phyloP scores from a whole-genome alignment of 139 green algal genomes.

The Closterium sp. region DNA sequence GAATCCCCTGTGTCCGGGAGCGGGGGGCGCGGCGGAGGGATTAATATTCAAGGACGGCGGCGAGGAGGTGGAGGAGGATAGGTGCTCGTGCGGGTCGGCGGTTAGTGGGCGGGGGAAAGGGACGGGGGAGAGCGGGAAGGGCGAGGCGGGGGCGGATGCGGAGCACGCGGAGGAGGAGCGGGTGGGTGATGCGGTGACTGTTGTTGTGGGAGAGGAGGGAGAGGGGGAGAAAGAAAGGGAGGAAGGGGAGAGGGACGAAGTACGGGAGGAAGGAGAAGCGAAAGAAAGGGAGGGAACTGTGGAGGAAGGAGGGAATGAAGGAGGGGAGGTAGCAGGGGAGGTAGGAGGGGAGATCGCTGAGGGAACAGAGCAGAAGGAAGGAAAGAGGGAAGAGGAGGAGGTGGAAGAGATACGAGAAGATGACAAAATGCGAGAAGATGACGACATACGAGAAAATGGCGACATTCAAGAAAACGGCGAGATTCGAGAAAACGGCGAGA shows the following conservation, averaged over 20 bases:
- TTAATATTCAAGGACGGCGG: background rate
- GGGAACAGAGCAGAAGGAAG: background rate
- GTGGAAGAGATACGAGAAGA: too few relatives aligned
- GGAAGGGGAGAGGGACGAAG: background rate
- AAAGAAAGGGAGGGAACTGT: too few relatives aligned
- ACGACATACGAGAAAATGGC: too few relatives aligned
- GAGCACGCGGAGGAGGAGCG: background rate
- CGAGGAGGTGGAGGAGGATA: background rate
- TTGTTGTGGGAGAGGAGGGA: background rate
- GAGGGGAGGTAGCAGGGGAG: background rate
- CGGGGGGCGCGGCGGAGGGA: background rate
- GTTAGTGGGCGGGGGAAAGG: background rate
- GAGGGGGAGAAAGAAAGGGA: background rate
- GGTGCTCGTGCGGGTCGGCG: background rate
- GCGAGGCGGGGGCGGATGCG: background rate
- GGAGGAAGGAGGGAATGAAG: too few relatives aligned
- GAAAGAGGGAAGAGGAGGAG: too few relatives aligned
- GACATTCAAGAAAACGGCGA: too few relatives aligned
- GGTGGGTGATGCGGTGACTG: background rate
- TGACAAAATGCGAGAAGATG: too few relatives aligned
- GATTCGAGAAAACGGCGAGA: too few relatives aligned
- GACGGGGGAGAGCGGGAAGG: background rate
- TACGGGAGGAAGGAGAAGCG: background rate
- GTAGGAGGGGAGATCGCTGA: background rate
- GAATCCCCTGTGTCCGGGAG: background rate